A percentile compares a stretch with the other conserved stretches of the same genome.
These are phyloP conservation scores for Danielozyma ontarioensis DNA, from an alignment of 805 yeast species.

Conservation along the genomic window DNA sequence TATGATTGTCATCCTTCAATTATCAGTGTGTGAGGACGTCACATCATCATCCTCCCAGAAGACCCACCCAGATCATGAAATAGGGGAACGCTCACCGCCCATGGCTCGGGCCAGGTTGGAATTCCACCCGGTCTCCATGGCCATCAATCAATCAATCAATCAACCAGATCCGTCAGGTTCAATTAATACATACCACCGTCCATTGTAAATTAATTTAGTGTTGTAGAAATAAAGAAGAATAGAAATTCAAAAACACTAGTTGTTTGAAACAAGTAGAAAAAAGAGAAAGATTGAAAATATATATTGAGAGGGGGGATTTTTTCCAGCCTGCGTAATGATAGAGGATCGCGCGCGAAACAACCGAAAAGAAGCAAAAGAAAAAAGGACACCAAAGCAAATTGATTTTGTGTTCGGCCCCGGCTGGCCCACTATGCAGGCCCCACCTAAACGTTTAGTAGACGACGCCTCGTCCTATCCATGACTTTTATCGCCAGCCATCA, in stretches of 20 bases:
- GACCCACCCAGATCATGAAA: neutral
- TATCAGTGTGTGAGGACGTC: too few relatives aligned
- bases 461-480: too few relatives aligned
- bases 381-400: neutral
- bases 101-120: neutral
- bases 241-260: constrained; percentile 14
- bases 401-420: neutral
- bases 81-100: neutral
- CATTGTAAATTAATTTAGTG: constrained; percentile 34
- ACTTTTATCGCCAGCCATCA: too few relatives aligned
- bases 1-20: too few relatives aligned
- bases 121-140: constrained; percentile 1
- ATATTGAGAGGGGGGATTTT: neutral
- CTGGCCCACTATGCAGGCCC: too few relatives aligned
- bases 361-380: neutral
- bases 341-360: neutral
- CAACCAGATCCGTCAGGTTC: constrained; percentile 4
- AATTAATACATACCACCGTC: constrained; percentile 51
- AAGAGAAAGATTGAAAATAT: neutral
- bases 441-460: too few relatives aligned
- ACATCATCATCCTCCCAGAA: too few relatives aligned
- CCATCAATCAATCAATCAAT: constrained; percentile 7
- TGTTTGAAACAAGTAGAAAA: constrained; percentile 2
- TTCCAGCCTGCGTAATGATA: too few relatives aligned
- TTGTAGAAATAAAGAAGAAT: constrained; percentile 15